Evolutionary conservation across 106 monocot genomes (phyloP).

Genomic region (Chionographis japonica): DNA sequence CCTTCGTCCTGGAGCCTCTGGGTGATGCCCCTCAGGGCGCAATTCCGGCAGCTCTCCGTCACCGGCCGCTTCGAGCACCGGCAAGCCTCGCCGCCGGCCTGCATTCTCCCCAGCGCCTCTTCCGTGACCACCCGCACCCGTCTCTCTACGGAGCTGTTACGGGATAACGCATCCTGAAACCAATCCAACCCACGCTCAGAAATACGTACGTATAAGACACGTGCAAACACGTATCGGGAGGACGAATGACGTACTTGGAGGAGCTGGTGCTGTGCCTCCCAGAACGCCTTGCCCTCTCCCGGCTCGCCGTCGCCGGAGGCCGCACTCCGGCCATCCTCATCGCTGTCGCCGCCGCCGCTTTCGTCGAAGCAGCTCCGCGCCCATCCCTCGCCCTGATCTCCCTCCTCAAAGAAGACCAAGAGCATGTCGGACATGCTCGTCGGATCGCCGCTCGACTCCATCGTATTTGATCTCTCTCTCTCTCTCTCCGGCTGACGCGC

Average conservation of each 20-base stretch:
- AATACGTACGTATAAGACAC: neutral
- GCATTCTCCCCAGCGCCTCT: constrained; percentile 27
- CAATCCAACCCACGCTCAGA: neutral
- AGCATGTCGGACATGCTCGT: constrained; percentile 49
- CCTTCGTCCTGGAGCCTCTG: constrained; percentile 43
- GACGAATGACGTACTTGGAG: constrained; percentile 26
- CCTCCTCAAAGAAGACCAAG: constrained; percentile 51
- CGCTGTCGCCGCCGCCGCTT: constrained; percentile 14
- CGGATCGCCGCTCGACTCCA: constrained; percentile 1
- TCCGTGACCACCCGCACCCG: constrained; percentile 30
- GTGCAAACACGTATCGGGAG: neutral
- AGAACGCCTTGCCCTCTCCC: constrained; percentile 40
- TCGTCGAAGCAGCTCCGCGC: constrained; percentile 4
- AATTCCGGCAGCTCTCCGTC: constrained; percentile 36
- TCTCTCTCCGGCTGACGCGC: neutral
- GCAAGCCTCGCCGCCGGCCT: constrained; percentile 16
- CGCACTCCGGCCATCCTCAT: too few species aligned
- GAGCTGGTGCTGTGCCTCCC: constrained; percentile 52
- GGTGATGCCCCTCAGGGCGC: constrained; percentile 21
- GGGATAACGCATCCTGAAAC: constrained; percentile 41
- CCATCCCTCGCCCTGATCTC: neutral
- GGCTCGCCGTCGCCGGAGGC: constrained; percentile 3
- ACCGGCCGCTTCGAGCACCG: constrained; percentile 17
- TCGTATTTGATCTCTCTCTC: neutral
- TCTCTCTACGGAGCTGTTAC: constrained; percentile 47